phyloP scores from a whole-genome alignment of 2,329 filamentous ascomycete species.

The Paecilomyces formosus region DNA sequence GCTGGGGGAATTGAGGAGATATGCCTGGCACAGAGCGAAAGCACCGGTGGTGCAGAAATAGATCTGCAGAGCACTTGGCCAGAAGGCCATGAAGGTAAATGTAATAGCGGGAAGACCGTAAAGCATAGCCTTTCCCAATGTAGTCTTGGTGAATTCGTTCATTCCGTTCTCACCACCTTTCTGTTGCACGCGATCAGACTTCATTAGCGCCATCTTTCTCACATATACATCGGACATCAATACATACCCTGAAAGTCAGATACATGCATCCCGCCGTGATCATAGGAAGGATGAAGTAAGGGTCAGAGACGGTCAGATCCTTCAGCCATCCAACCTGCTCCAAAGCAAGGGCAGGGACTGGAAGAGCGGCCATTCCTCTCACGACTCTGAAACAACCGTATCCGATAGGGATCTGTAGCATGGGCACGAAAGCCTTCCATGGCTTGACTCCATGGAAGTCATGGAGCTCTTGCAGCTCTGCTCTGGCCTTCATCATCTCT shows the following conservation, averaged over 20 bases:
- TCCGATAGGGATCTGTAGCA: constrained; percentile 63
- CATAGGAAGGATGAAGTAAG: constrained; percentile 66
- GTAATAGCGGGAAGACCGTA: constrained; percentile 47
- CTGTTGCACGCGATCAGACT: constrained; percentile 12
- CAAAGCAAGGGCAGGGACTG: constrained; percentile 68
- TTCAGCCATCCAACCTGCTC: constrained; percentile 71
- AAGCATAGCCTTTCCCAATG: constrained; percentile 26
- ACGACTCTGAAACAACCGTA: constrained; percentile 75
- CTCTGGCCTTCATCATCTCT: constrained; percentile 39
- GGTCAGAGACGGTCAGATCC: constrained; percentile 70
- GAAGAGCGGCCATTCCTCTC: constrained; percentile 65
- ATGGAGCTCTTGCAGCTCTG: constrained; percentile 46
- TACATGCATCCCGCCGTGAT: constrained; percentile 51
- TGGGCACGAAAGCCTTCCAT: constrained; percentile 46
- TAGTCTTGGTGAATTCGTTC: constrained; percentile 21
- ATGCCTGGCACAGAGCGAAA: constrained; percentile 36
- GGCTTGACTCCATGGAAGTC: constrained; percentile 48
- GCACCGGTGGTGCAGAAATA: constrained; percentile 49
- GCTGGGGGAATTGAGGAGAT: constrained; percentile 30
- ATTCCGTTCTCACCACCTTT: constrained; percentile 31
- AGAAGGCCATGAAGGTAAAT: constrained; percentile 46
- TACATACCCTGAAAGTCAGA: constrained; percentile 51
- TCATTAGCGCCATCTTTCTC: not conserved
- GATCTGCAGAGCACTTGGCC: constrained; percentile 53
- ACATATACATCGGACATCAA: not conserved